phyloP scores from a whole-genome alignment of 257 asterid genomes.

The Hygrophila difformis region DNA sequence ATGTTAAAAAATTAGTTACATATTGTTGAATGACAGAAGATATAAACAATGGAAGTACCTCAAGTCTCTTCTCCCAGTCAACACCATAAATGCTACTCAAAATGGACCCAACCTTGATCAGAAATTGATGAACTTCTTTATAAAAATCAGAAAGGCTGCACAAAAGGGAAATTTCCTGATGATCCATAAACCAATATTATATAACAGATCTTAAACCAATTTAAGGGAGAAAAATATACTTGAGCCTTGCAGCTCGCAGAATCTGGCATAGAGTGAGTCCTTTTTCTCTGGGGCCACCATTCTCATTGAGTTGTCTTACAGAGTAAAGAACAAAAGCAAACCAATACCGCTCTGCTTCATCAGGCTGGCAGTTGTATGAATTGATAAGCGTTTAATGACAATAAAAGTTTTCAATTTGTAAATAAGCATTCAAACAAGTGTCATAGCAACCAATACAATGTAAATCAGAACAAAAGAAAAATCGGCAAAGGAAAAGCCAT shows the following conservation, averaged over 20 bases:
- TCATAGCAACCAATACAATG: constrained; percentile 6
- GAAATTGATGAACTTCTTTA: constrained; percentile 75
- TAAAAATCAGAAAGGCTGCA: constrained; percentile 71
- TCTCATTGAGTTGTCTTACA: constrained; percentile 47
- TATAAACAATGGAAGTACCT: constrained; percentile 40
- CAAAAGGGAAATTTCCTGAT: constrained; percentile 11
- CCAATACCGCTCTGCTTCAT: constrained; percentile 87
- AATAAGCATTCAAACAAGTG: not conserved
- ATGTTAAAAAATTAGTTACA: too few relatives aligned
- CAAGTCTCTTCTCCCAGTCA: constrained; percentile 88
- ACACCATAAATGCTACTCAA: constrained; percentile 55
- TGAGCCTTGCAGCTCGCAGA: constrained; percentile 61
- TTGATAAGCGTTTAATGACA: constrained; percentile 9
- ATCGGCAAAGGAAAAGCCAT: not conserved
- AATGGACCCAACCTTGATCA: constrained; percentile 69
- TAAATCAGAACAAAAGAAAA: constrained; percentile 1
- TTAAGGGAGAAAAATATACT: constrained; percentile 32
- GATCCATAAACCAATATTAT: too few relatives aligned
- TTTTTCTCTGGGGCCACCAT: constrained; percentile 29
- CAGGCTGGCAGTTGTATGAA: constrained; percentile 45
- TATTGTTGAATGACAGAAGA: constrained; percentile 17
- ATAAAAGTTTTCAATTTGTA: constrained; percentile 12
- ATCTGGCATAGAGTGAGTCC: constrained; percentile 63
- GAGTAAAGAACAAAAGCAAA: constrained; percentile 70
- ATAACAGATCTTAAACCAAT: constrained; percentile 8